A percentile compares a stretch with the other conserved stretches of the same genome.
phyloP scores from a whole-genome alignment of 2,329 filamentous ascomycete genomes.

The Calonectria hawksworthii region DNA sequence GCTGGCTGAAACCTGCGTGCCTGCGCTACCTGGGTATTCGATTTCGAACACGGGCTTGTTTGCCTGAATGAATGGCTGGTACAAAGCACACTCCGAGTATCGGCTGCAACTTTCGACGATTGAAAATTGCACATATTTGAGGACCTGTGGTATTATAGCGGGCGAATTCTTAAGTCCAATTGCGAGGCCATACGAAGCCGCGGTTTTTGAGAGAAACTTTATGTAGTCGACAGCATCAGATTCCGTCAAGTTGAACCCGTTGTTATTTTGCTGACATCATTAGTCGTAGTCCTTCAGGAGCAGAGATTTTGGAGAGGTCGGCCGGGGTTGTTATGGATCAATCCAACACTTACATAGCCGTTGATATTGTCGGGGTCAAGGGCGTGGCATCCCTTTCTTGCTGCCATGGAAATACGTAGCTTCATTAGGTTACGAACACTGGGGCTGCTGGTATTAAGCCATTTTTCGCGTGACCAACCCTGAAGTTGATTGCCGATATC shows the following conservation, averaged over 20 bases:
- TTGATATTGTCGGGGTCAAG: constrained; percentile 82
- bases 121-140: constrained; percentile 70
- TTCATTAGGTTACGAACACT: constrained; percentile 77
- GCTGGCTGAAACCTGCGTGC: constrained; percentile 48
- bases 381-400: constrained; percentile 74
- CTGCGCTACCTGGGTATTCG: constrained; percentile 73
- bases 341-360: constrained; percentile 65
- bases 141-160: constrained; percentile 65
- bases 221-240: constrained; percentile 71
- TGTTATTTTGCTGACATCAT: constrained; percentile 65
- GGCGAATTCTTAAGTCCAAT: constrained; percentile 79
- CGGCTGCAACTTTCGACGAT: constrained; percentile 79
- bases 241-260: constrained; percentile 71
- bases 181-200: constrained; percentile 67
- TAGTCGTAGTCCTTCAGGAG: not conserved
- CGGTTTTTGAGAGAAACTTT: constrained; percentile 70
- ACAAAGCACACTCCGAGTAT: constrained; percentile 71
- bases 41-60: constrained; percentile 81
- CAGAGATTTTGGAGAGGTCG: not conserved
- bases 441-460: constrained; percentile 71
- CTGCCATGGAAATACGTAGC: constrained; percentile 70
- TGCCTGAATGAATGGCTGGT: constrained; percentile 68
- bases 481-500: constrained; percentile 73
- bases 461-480: constrained; percentile 77
- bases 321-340: too few relatives aligned